A percentile compares a stretch with the other conserved stretches of the same genome.
Conservation (phyloP, 495 filamentous ascomycete species). For the Xylaria cubensis region DNA sequence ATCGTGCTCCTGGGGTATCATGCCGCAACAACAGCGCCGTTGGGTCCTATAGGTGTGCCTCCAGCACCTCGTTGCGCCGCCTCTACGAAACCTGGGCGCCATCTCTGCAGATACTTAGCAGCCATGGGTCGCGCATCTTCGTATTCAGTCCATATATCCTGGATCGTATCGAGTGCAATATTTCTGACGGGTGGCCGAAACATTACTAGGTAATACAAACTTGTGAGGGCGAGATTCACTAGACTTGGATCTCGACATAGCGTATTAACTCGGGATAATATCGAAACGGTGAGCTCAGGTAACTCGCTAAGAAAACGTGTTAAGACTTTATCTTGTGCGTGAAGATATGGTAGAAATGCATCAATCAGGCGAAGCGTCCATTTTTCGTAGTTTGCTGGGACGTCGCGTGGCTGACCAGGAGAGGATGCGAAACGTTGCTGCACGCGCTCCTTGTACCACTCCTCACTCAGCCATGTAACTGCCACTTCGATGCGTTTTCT, state of each 20-base stretch:
- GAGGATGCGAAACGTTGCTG: constrained; percentile 49
- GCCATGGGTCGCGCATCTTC: constrained; percentile 62
- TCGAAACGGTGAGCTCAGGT: constrained; percentile 71
- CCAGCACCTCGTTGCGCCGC: constrained; percentile 34
- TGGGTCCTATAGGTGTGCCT: constrained; percentile 21
- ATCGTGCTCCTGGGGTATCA: constrained; percentile 21
- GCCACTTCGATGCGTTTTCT: constrained; percentile 83
- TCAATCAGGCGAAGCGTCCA: constrained; percentile 84
- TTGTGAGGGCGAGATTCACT: constrained; percentile 56
- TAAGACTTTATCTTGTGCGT: constrained; percentile 83
- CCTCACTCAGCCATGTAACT: constrained; percentile 91
- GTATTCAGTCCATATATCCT: constrained; percentile 84
- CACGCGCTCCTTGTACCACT: constrained; percentile 94
- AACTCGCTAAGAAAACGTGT: constrained; percentile 92
- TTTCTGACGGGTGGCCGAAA: constrained; percentile 83
- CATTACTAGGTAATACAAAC: constrained; percentile 76
- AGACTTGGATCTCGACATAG: constrained; percentile 88
- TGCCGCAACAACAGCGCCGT: constrained; percentile 22
- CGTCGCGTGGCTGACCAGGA: constrained; percentile 36
- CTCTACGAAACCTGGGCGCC: constrained; percentile 58
- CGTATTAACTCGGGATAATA: constrained; percentile 76
- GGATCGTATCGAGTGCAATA: constrained; percentile 79
- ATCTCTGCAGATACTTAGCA: constrained; percentile 60
- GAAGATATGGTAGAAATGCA: constrained; percentile 85
- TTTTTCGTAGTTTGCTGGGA: constrained; percentile 73